Evolutionary conservation across 225 moss, liverwort and hornwort species (phyloP).

Genomic region (Sphagnum tenellum): DNA sequence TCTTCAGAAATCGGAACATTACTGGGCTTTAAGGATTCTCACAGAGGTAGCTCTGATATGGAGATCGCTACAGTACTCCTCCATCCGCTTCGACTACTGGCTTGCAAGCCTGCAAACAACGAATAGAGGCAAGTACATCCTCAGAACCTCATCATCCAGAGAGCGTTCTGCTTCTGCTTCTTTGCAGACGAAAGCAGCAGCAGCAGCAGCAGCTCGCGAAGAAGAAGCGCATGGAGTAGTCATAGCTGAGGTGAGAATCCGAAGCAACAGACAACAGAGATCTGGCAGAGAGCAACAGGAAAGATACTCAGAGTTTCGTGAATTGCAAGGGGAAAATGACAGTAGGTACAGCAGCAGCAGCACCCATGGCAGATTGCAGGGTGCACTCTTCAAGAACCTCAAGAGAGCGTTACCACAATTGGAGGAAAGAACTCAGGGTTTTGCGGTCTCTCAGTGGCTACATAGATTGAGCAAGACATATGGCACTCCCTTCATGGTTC

Average conservation of each 20-base stretch:
- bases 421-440: not conserved
- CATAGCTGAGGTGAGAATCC: too few relatives aligned
- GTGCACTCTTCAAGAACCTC: conserved; percentile 5
- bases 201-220: not conserved
- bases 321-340: not conserved
- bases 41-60: conserved; percentile 24
- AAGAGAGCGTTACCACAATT: conserved; percentile 4
- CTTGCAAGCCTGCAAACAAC: not conserved
- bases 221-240: too few relatives aligned
- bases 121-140: too few relatives aligned
- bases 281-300: too few relatives aligned
- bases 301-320: not conserved
- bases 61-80: conserved; percentile 28
- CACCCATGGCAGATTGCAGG: too few relatives aligned
- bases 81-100: conserved; percentile 13
- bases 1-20: too few relatives aligned
- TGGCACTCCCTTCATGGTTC: conserved; percentile 50
- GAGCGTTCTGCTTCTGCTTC: too few relatives aligned
- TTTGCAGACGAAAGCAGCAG: conserved; percentile 1
- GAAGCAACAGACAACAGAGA: too few relatives aligned
- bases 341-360: not conserved
- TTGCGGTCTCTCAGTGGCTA: conserved; percentile 42
- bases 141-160: too few relatives aligned
- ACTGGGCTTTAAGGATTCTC: too few relatives aligned
- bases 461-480: conserved; percentile 43